Evolutionary conservation across 1,284 basidiomycete species (phyloP).

Genomic region (Sanghuangporus weigelae): DNA sequence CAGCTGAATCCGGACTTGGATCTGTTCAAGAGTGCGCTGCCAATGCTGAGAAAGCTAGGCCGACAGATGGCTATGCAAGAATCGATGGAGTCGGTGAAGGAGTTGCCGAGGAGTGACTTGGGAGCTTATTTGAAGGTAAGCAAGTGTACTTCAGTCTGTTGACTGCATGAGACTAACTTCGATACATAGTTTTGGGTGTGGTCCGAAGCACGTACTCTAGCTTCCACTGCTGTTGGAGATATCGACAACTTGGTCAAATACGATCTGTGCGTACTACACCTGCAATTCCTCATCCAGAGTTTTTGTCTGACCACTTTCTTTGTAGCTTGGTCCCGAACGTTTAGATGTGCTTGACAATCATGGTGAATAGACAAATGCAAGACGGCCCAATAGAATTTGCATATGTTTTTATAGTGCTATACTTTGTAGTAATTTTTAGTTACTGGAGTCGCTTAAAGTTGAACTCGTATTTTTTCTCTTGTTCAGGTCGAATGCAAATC

Average conservation of each 20-base stretch:
- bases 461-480: background rate
- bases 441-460: background rate
- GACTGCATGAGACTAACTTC: background rate
- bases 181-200: conserved; percentile 75
- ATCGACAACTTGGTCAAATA: conserved; percentile 75
- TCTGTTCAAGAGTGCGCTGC: conserved; percentile 88
- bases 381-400: background rate
- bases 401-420: background rate
- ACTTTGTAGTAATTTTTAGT: background rate
- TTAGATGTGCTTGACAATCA: background rate
- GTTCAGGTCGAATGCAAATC: background rate
- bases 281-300: background rate
- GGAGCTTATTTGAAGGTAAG: conserved; percentile 81
- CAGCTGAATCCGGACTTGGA: conserved; percentile 92
- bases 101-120: conserved; percentile 62
- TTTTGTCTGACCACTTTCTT: background rate
- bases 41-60: conserved; percentile 85
- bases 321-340: conserved; percentile 1
- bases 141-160: conserved; percentile 9
- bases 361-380: background rate
- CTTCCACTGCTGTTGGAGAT: conserved; percentile 70
- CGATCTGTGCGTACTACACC: conserved; percentile 52
- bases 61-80: conserved; percentile 82
- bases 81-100: conserved; percentile 43
- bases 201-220: conserved; percentile 84